Evolutionary conservation across 2,329 filamentous ascomycete genomes (phyloP).

Genomic region (Diplodia corticola): DNA sequence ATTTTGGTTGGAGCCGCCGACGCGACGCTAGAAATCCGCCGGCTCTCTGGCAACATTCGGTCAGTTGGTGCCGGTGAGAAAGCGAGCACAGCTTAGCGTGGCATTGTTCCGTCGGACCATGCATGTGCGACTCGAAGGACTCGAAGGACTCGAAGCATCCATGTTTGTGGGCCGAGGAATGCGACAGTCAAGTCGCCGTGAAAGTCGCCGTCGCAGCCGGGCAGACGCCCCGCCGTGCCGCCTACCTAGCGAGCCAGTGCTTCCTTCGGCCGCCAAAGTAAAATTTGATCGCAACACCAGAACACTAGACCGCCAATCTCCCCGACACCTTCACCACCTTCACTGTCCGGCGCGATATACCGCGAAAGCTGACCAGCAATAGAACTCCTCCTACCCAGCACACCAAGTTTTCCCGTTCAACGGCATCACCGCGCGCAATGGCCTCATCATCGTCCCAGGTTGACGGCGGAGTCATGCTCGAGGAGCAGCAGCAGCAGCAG

Average conservation of each 20-base stretch:
- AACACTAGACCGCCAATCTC: background rate
- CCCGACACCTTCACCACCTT: background rate
- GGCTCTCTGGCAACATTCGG: background rate
- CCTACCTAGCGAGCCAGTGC: background rate
- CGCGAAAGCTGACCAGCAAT: background rate
- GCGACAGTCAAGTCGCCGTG: background rate
- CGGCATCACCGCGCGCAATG: background rate
- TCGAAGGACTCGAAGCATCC: no score
- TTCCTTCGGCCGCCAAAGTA: background rate
- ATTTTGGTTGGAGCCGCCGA: background rate
- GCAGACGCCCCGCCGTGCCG: background rate
- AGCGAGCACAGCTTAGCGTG: background rate
- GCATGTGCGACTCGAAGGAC: background rate
- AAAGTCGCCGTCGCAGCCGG: constrained; percentile 4
- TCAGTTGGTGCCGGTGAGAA: background rate
- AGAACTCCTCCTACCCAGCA: background rate
- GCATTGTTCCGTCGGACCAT: background rate
- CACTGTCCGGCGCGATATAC: background rate
- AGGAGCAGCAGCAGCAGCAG: background rate
- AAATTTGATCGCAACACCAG: background rate
- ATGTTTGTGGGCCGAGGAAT: background rate
- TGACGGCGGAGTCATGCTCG: constrained; percentile 23
- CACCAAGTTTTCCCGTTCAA: background rate
- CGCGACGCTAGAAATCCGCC: background rate
- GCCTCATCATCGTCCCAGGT: constrained; percentile 21